Evolutionary conservation across 192 early-diverging fungal genomes (phyloP), one percentile per base, ranked within the genome.

Genomic region (Backusella parvicylindrica): DNA sequence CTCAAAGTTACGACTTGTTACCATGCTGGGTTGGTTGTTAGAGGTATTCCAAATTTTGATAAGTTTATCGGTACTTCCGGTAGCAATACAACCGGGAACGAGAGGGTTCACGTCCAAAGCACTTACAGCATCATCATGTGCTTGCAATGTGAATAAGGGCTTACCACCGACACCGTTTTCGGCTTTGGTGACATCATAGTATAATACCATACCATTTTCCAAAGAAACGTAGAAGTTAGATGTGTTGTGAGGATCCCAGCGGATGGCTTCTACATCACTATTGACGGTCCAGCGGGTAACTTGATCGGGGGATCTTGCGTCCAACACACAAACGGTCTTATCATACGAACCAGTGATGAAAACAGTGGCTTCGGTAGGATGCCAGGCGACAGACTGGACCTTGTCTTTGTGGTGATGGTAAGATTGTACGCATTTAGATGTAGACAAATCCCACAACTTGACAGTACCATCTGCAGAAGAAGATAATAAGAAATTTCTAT

Each of bases 401-500:
- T 98, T 98, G 81, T 92, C 89, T 28, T 79, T 91, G 81, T 99
- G 98, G 81, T 97, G 94, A 9, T 53, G 71, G 82, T 94, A 98
- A 28, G 92, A 95, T 31, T 91, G 87, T 13, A 91, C 91, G 85
- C 93, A 87, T 71, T 84, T 84, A 26, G 83, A 84, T 3, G 89
- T 88, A 23, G 85, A 85, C 75, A 99, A 85, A 75, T 99, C 98
- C 98, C 98, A 99, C 37, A 99, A 88, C 83, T 99, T 99, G 31
- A 99, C 93, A 18, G 97, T 98, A 8, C 90, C 93, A 77, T 99
- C 98, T 37, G 97, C 98, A 21, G 97, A 99, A 13, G 95, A 94
- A 23, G 94, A 95, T 6, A 95, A 92, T 73, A 99, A 83, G 64
- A 89, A 82, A 68, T 89, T 89, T 68, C 88, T 73, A 35, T 92